These are phyloP conservation scores for Chimonanthus praecox DNA, from an alignment of 164 flowering plant species.

Conservation along the genomic window DNA sequence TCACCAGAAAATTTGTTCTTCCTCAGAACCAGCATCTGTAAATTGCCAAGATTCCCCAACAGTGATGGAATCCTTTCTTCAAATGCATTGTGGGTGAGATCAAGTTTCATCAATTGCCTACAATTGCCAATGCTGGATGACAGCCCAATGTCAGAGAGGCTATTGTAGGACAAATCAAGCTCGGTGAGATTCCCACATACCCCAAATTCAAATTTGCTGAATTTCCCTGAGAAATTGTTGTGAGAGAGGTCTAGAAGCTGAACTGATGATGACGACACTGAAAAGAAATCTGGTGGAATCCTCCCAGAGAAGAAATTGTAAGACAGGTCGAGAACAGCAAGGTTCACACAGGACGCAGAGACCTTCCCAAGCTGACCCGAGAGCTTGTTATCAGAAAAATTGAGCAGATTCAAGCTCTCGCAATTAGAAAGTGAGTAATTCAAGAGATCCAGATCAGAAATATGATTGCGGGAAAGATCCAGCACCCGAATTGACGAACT, in stretches of 20 bases:
- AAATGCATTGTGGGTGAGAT: conserved; percentile 45
- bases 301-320: conserved; percentile 32
- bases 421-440: conserved; percentile 30
- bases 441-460: conserved; percentile 38
- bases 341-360: conserved; percentile 33
- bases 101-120: conserved; percentile 38
- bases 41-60: conserved; percentile 32
- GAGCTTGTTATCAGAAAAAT: conserved; percentile 53
- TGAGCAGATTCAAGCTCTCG: conserved; percentile 40
- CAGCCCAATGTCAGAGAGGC: conserved; percentile 34
- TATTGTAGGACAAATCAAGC: conserved; percentile 47
- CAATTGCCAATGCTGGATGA: conserved; percentile 42
- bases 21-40: conserved; percentile 43
- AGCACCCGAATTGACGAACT: conserved; percentile 46
- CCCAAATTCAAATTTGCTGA: conserved; percentile 39
- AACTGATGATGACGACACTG: conserved; percentile 14
- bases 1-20: conserved; percentile 52
- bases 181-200: conserved; percentile 48
- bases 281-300: conserved; percentile 13
- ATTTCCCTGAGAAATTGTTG: conserved; percentile 59
- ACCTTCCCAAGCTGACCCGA: conserved; percentile 27
- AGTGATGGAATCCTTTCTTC: conserved; percentile 33
- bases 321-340: conserved; percentile 49
- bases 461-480: conserved; percentile 54
- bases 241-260: conserved; percentile 45